Evolutionary conservation across 2,329 filamentous ascomycete genomes (phyloP).

Genomic region (Harringtonia aguacate): DNA sequence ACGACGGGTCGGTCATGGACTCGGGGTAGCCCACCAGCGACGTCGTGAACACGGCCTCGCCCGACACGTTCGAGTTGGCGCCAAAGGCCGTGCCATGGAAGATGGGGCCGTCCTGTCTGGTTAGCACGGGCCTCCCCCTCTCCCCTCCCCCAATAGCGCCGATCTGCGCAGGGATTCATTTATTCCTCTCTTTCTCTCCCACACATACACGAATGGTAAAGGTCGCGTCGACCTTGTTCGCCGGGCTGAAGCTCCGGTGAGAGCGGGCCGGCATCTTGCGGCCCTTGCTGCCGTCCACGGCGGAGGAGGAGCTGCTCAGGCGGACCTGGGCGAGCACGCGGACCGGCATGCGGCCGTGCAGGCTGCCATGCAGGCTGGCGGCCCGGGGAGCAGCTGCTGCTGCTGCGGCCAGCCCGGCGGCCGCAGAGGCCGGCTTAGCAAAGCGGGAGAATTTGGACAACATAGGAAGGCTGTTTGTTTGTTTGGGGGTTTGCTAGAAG

Average conservation of each 20-base stretch:
- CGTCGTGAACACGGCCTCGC: conserved; percentile 97
- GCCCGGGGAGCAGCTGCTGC: conserved; percentile 23
- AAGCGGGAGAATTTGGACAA: conserved; percentile 47
- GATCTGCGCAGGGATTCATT: no score
- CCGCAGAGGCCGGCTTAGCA: conserved; percentile 30
- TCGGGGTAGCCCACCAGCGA: conserved; percentile 97
- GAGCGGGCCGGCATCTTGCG: conserved; percentile 53
- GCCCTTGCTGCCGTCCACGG: conserved; percentile 58
- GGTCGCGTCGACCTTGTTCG: conserved; percentile 65
- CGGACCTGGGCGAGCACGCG: conserved; percentile 18
- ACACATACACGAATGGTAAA: conserved; percentile 76
- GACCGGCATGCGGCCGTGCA: conserved; percentile 12
- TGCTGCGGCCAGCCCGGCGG: conserved; percentile 2
- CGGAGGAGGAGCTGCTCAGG: conserved; percentile 23
- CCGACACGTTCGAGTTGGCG: conserved; percentile 91
- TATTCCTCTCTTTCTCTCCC: not conserved
- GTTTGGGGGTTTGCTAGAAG: not conserved
- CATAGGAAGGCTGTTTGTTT: conserved; percentile 28
- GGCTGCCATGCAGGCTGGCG: conserved; percentile 20
- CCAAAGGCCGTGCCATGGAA: conserved; percentile 96
- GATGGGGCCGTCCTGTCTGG: conserved; percentile 72
- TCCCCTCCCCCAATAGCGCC: no score
- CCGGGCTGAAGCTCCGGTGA: conserved; percentile 50
- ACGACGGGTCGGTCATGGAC: conserved; percentile 80
- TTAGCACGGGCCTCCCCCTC: no score